Evolutionary conservation across 2,329 filamentous ascomycete genomes (phyloP).

Genomic region (Penicillium sp.): DNA sequence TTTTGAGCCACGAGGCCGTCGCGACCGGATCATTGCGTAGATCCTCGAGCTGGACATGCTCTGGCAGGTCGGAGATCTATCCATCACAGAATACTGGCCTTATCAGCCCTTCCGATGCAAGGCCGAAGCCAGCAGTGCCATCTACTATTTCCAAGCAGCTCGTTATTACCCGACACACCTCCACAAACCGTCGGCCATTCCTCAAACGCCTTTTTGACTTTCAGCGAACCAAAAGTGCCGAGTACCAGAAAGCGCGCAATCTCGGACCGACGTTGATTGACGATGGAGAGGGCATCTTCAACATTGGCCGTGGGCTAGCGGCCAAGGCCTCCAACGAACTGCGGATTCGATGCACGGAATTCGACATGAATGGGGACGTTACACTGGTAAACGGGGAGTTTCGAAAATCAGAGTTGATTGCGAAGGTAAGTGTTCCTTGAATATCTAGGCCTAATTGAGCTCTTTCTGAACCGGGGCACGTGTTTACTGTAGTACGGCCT

Average conservation of each 20-base stretch:
- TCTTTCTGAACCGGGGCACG: slow-evolving; percentile 1
- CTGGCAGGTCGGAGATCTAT: slow-evolving; percentile 18
- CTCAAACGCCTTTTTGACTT: slow-evolving; percentile 39
- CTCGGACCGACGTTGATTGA: slow-evolving; percentile 60
- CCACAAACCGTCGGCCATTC: slow-evolving; percentile 34
- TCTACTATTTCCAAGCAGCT: slow-evolving; percentile 5
- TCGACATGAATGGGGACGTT: slow-evolving; percentile 87
- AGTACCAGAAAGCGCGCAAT: slow-evolving; percentile 51
- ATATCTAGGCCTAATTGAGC: neutral
- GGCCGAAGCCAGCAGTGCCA: slow-evolving; percentile 4
- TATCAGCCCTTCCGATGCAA: slow-evolving; percentile 20
- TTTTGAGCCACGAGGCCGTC: slow-evolving; percentile 13
- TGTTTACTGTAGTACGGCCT: slow-evolving; percentile 68
- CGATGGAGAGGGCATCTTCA: slow-evolving; percentile 62
- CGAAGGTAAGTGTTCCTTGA: slow-evolving; percentile 75
- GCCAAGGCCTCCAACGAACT: slow-evolving; percentile 80
- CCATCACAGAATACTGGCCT: slow-evolving; percentile 32
- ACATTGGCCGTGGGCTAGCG: slow-evolving; percentile 65
- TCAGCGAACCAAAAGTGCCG: slow-evolving; percentile 30
- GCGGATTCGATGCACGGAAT: slow-evolving; percentile 87
- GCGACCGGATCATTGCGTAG: slow-evolving; percentile 18
- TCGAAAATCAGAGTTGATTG: slow-evolving; percentile 95
- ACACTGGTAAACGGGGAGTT: slow-evolving; percentile 93
- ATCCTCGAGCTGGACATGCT: slow-evolving; percentile 23
- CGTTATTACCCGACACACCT: slow-evolving; percentile 26